Conservation (phyloP, 305 asterid genomes). For the Fraxinus velutina region DNA sequence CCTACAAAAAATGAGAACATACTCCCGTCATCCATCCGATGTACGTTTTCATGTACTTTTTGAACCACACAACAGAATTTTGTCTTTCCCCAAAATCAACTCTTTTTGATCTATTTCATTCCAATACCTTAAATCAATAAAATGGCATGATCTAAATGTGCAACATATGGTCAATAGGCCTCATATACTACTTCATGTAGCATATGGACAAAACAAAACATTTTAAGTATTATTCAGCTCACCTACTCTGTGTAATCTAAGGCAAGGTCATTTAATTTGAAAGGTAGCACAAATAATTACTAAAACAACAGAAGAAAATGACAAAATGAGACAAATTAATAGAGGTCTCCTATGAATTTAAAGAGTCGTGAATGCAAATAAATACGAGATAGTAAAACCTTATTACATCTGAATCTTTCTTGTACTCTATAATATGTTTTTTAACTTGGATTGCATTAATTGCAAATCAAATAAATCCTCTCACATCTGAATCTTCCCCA, state of each 20-base stretch:
- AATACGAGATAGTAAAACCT: neutral
- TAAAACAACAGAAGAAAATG: neutral
- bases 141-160: neutral
- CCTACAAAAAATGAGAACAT: neutral
- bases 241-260: neutral
- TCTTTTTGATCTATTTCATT: neutral
- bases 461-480: neutral
- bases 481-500: neutral
- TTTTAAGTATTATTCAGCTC: neutral
- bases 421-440: neutral
- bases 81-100: neutral
- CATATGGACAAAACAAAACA: neutral
- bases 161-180: neutral
- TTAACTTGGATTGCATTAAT: neutral
- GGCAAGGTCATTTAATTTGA: neutral
- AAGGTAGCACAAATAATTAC: constrained; percentile 1
- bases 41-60: neutral
- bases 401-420: neutral
- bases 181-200: neutral
- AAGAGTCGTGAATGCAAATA: constrained; percentile 1
- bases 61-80: neutral
- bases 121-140: neutral
- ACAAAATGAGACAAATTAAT: neutral
- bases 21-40: neutral
- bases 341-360: neutral